phyloP scores from a whole-genome alignment of 176 grass and related monocot genomes.

The Coix lacrymajobi region DNA sequence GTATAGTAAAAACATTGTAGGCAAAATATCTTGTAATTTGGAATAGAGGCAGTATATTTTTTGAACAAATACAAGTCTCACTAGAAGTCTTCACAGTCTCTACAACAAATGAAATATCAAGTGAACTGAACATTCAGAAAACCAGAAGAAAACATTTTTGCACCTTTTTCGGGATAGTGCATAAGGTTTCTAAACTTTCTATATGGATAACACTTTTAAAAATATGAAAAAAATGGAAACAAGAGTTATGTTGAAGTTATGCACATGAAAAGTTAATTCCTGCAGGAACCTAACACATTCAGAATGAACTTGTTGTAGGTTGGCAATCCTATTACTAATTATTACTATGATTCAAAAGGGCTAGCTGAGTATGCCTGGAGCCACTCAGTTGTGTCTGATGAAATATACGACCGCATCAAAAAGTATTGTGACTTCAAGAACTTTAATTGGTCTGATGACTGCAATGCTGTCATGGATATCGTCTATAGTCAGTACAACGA shows the following conservation, averaged over 20 bases:
- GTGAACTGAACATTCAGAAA: background rate
- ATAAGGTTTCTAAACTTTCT: background rate
- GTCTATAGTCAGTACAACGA: constrained; percentile 50
- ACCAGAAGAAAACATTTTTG: background rate
- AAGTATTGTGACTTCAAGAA: constrained; percentile 57
- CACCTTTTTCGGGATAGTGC: background rate
- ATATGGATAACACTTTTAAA: too few species aligned
- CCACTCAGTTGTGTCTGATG: constrained; percentile 57
- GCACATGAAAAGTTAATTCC: background rate
- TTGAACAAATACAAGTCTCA: background rate
- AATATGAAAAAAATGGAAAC: background rate
- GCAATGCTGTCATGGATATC: constrained; percentile 29
- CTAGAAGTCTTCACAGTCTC: background rate
- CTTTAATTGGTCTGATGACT: constrained; percentile 45
- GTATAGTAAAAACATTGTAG: too few species aligned
- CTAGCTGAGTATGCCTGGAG: constrained; percentile 78
- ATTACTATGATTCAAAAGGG: constrained; percentile 67
- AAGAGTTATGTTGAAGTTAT: background rate
- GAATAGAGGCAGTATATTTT: background rate
- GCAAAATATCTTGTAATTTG: too few species aligned
- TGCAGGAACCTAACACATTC: background rate
- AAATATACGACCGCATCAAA: constrained; percentile 43
- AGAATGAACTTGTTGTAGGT: constrained; percentile 35
- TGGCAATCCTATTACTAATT: constrained; percentile 60
- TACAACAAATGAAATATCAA: background rate